These are phyloP conservation scores for Salmacisia buchloeana DNA, from an alignment of 1,284 basidiomycete genomes.

Conservation along the genomic window DNA sequence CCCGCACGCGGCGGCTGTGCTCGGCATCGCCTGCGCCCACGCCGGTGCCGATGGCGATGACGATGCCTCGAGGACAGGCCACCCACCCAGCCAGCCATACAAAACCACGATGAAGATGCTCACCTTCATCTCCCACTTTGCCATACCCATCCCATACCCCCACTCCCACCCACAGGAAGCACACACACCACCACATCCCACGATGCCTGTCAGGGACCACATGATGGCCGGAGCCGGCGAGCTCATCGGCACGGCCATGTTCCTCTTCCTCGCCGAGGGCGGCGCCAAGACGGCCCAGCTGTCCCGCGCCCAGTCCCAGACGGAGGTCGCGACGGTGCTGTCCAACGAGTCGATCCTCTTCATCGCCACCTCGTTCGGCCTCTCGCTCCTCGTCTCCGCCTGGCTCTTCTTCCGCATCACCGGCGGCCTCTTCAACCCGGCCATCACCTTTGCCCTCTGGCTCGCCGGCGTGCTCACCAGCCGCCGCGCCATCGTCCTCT, in stretches of 20 bases:
- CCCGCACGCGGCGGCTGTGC: too few species aligned
- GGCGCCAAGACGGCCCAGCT: constrained; percentile 27
- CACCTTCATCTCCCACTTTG: too few species aligned
- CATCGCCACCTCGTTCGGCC: constrained; percentile 32
- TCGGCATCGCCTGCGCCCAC: too few species aligned
- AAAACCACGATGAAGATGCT: too few species aligned
- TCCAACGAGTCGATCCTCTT: constrained; percentile 32
- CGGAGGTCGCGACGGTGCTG: constrained; percentile 16
- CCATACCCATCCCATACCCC: too few species aligned
- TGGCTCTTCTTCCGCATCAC: constrained; percentile 72
- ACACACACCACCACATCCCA: too few species aligned
- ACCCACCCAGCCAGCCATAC: too few species aligned
- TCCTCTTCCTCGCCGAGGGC: constrained; percentile 32
- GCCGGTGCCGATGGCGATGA: too few species aligned
- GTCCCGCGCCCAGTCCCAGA: neutral
- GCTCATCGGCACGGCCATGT: constrained; percentile 29
- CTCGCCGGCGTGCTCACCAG: constrained; percentile 53
- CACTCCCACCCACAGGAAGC: too few species aligned
- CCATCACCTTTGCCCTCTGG: constrained; percentile 53
- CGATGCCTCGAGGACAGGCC: too few species aligned
- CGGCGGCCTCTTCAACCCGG: constrained; percentile 60
- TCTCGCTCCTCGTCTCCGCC: constrained; percentile 29
- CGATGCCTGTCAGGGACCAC: constrained; percentile 15
- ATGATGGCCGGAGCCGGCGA: constrained; percentile 26
- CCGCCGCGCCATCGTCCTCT: constrained; percentile 51